Base-by-base conservation (phyloP, 2,329 filamentous ascomycete genomes). In the Zymoseptoria pseudotritici region DNA sequence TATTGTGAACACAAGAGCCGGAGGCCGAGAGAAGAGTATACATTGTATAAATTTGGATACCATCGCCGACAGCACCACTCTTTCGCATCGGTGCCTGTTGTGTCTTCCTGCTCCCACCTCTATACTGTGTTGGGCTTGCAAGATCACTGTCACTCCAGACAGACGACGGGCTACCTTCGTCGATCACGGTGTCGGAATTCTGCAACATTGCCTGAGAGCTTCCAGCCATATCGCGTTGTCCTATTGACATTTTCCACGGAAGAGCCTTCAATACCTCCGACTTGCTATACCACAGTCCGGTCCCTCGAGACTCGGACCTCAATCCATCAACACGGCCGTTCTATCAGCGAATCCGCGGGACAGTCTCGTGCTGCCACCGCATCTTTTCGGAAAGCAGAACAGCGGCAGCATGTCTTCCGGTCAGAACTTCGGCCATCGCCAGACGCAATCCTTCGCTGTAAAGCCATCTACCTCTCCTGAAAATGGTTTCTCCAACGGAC, bases 361-460 rank as follows among this genome's bases (percentile, higher is more conserved):
- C 89, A 88, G 82, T 76, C 84, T 90, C 81, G 86, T 90, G 87
- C 90, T 83, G 76, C 80, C 88, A 79, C 87, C 88, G 82, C 88
- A 91, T 81, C 82, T 91, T 74, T 86, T 93, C 80, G 86, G 85
- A 78, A 97, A 97, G 92, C 92, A 96, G 84, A 89, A 90, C 78
- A 86, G 90, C 77, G 86, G 89, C 71, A 81, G 82, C 67, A 80
- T 83, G 67, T 81, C 84, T 66, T 82, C 79, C 70, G 83, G 83
- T 67, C 80, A 82, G 59, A 72, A 82, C 79, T 72, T 74, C 70
- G 72, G 77, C 74, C 71, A 80, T 76, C 72, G 79, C 76, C 69
- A 80, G 72, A 70, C 81, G 73, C 74, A 89, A 84, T 78, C 88
- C 71, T 84, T 85, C 63, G 90, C 89, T 59, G 65, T 70, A 21